Evolutionary conservation across 2,329 filamentous ascomycete genomes (phyloP), one percentile per base, ranked within the genome.

Genomic region (Talaromyces sp.): DNA sequence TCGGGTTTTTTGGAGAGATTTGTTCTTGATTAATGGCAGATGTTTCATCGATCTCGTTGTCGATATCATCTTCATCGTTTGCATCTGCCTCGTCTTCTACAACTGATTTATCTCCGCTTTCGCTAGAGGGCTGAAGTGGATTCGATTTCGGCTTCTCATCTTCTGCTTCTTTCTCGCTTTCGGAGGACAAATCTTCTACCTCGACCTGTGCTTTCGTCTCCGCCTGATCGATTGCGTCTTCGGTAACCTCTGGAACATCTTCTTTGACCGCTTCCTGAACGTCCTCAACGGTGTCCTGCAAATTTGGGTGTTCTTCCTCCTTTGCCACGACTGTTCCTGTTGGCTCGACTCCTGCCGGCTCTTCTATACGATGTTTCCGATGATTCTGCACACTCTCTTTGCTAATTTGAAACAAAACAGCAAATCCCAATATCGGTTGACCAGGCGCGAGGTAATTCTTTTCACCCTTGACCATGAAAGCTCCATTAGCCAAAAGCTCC

Each of bases 381-480:
- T 97, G 93, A 65, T 87, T 90, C 3, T 84, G 85, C 75, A 92
- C 91, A 78, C 93, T 97, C 72, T 93, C 90, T 64, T 96, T 91
- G 71, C 92, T 96, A 61, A 98, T 89, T 71, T 88, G 89, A 77
- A 96, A 99, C 77, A 96, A 84, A 52, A 97, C 85, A 1, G 89
- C 93, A 73, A 98, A 91, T 0, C 95, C 95, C 37, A 99, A 85
- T 1, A 97, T 82, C 33, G 98, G 83, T 72, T 94, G 93, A 7
- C 92, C 90, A 1, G 95, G 94, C 0, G 94, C 91, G 41, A 99
- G 78, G 70, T 90, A 95, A 72, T 97, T 97, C 81, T 97, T 98
- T 79, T 91, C 90, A 2, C 93, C 94, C 43, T 86, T 86, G 57
- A 97, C 84, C 77, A 89, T 87, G 75, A 99, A 97, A 68, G 87